A percentile compares a stretch with the other conserved stretches of the same genome.
These are phyloP conservation scores for Lactarius indigo DNA, from an alignment of 768 basidiomycete species.

Conservation along the genomic window DNA sequence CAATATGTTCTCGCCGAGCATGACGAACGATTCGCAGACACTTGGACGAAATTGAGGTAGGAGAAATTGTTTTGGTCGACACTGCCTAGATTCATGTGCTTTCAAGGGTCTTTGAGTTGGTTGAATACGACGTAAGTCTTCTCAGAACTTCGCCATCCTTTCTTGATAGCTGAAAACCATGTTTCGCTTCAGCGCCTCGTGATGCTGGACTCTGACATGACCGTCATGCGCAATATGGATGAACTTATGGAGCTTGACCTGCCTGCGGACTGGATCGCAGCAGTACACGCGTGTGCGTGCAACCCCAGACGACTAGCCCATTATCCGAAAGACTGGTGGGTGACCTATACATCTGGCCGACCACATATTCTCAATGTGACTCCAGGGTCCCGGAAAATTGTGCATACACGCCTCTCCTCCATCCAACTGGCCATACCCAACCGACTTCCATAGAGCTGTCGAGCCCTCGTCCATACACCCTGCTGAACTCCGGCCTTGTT, in stretches of 20 bases:
- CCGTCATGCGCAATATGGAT: conserved; percentile 81
- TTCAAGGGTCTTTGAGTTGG: conserved; percentile 57
- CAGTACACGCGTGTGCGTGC: conserved; percentile 88
- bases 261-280: conserved; percentile 72
- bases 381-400: conserved; percentile 91
- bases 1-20: conserved; percentile 33
- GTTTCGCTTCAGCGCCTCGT: conserved; percentile 56
- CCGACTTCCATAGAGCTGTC: conserved; percentile 39
- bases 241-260: conserved; percentile 55
- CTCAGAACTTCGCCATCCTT: neutral
- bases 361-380: neutral
- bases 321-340: conserved; percentile 87
- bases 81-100: neutral
- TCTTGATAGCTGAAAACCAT: conserved; percentile 12
- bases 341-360: conserved; percentile 19
- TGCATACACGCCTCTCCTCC: conserved; percentile 57
- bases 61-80: conserved; percentile 8
- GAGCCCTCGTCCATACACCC: conserved; percentile 72
- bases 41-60: conserved; percentile 61
- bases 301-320: conserved; percentile 82
- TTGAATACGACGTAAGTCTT: conserved; percentile 57
- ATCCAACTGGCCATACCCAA: conserved; percentile 45
- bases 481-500: conserved; percentile 88
- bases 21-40: conserved; percentile 54
- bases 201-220: conserved; percentile 87